Evolutionary conservation across 805 yeast genomes (phyloP), one percentile per base, ranked within the genome.

Genomic region (Myxozyma vanderwaltii): DNA sequence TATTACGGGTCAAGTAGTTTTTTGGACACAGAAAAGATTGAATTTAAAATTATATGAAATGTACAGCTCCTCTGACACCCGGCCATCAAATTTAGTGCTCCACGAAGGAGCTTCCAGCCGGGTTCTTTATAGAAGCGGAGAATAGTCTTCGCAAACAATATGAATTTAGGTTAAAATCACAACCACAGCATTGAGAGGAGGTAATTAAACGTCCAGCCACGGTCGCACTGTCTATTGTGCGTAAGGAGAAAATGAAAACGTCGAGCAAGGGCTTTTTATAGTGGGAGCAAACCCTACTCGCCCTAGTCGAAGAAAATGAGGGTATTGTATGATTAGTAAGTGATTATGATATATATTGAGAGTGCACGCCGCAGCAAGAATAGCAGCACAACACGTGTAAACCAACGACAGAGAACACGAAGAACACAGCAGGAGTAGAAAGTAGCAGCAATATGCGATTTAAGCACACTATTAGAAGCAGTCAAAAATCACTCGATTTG

Each of bases 21-120:
- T 24, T 27, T n/a, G 15, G 43, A n/a, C n/a, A n/a, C n/a, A n/a
- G n/a, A n/a, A n/a, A n/a, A n/a, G n/a, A n/a, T n/a, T n/a, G n/a
- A n/a, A n/a, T n/a, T n/a, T n/a, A n/a, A n/a, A n/a, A n/a, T n/a
- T n/a, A n/a, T n/a, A n/a, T n/a, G n/a, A 24, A 40, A 58, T 65
- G 64, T 65, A 46, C 58, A 47, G 56, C 64, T 49, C 36, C 61
- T 64, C 68, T 65, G 68, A 65, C 68, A 65, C 68, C 62, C 68
- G 46, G 44, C 65, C 41, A 48, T 65, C 68, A 64, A 38, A 45
- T n/a, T 27, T 26, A n/a, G 19, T 31, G 39, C 13, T 19, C 3
- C 33, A 56, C 4, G 51, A 39, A 24, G 29, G 38, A 31, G 23
- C 49, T 50, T 63, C 67, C 67, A 52, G 63, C 49, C 53, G 68